Percentiles rank a stretch among this genome's conserved stretches.
Conservation (phyloP, 2,329 filamentous ascomycete genomes). For the Botrytis galanthina region DNA sequence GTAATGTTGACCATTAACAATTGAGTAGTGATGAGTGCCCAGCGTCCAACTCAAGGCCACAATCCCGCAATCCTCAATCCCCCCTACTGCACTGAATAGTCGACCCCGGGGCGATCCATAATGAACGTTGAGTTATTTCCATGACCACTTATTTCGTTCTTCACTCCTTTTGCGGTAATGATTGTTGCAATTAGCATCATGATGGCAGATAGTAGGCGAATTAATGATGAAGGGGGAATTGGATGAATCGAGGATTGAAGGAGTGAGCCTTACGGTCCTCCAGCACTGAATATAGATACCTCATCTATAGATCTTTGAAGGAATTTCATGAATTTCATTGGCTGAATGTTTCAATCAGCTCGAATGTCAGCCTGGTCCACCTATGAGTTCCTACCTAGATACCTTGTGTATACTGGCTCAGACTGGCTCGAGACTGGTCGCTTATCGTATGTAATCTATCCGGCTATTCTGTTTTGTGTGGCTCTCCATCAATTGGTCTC, state of each 20-base stretch:
- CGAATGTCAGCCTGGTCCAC: conserved; percentile 1
- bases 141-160: background rate
- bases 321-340: background rate
- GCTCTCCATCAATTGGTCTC: background rate
- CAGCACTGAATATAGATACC: conserved; percentile 2
- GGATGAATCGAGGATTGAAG: conserved; percentile 9
- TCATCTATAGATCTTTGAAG: background rate
- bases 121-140: conserved; percentile 11
- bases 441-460: conserved; percentile 7
- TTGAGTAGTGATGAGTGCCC: conserved; percentile 1
- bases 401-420: background rate
- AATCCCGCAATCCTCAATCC: conserved; percentile 15
- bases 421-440: background rate
- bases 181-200: background rate
- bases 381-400: too few relatives aligned
- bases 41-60: conserved; percentile 1
- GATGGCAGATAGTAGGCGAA: background rate
- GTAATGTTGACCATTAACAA: conserved; percentile 9
- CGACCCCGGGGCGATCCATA: conserved; percentile 1
- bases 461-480: background rate
- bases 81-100: background rate
- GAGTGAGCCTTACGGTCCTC: conserved; percentile 13
- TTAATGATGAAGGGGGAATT: background rate
- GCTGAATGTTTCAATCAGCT: conserved; percentile 10
- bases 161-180: background rate